A percentile compares a stretch with the other conserved stretches of the same genome.
These are phyloP conservation scores for Aspergillus fumigatus DNA, from an alignment of 2,329 filamentous ascomycete genomes.

Conservation along the genomic window DNA sequence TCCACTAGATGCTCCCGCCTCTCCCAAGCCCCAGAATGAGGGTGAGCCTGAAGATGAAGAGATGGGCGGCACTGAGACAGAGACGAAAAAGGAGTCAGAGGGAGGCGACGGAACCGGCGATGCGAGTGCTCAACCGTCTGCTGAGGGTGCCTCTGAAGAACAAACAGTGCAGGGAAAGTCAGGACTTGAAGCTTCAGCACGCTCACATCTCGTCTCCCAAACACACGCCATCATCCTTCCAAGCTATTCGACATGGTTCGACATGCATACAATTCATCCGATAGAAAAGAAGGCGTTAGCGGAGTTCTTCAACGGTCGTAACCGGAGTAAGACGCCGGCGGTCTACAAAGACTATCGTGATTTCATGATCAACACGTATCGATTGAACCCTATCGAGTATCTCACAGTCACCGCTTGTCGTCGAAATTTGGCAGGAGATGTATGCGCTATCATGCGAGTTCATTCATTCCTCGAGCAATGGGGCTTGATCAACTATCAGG, in stretches of 20 bases:
- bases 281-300: constrained; percentile 93
- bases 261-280: constrained; percentile 87
- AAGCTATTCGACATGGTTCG: constrained; percentile 98
- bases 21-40: constrained; percentile 58
- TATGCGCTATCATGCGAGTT: constrained; percentile 98
- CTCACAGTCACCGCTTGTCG: constrained; percentile 94
- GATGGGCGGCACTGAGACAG: constrained; percentile 62
- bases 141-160: constrained; percentile 50
- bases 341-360: constrained; percentile 99
- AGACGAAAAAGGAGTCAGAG: constrained; percentile 44
- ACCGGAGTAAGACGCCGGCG: constrained; percentile 93
- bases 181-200: constrained; percentile 76
- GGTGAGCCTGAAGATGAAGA: constrained; percentile 66
- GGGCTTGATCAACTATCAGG: constrained; percentile 98
- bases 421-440: constrained; percentile 90
- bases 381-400: constrained; percentile 92
- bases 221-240: constrained; percentile 94
- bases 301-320: constrained; percentile 97
- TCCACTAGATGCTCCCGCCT: constrained; percentile 64
- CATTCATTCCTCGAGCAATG: constrained; percentile 97
- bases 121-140: constrained; percentile 39
- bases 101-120: constrained; percentile 43
- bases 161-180: constrained; percentile 69
- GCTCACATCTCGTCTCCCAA: constrained; percentile 87
- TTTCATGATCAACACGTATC: constrained; percentile 99